phyloP scores from a whole-genome alignment of 1,139 yeast genomes.

The Zygoascus sp. region DNA sequence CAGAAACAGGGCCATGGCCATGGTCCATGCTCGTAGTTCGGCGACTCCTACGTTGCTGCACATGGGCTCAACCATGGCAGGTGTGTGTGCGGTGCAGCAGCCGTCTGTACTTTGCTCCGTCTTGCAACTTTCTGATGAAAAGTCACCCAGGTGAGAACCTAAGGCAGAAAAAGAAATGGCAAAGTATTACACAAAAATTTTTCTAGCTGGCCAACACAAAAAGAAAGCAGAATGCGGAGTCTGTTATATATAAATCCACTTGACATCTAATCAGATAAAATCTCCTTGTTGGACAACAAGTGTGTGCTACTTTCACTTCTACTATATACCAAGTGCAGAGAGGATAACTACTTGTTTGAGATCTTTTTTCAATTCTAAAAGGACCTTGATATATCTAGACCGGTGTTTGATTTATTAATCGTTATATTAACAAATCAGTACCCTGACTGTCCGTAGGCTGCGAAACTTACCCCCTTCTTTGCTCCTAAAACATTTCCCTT shows the following conservation, averaged over 20 bases:
- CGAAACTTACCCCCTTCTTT: no score
- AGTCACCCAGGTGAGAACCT: not conserved
- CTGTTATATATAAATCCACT: conserved; percentile 1
- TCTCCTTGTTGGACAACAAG: not conserved
- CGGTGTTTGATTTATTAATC: not conserved
- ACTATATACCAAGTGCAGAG: no score
- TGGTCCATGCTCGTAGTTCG: not conserved
- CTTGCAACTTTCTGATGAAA: not conserved
- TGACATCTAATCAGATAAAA: conserved; percentile 7
- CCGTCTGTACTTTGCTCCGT: not conserved
- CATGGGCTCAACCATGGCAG: not conserved
- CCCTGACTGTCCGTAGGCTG: no score
- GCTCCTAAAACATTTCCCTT: no score
- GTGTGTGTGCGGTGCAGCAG: not conserved
- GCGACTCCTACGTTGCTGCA: not conserved
- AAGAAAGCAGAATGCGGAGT: not conserved
- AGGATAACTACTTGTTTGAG: no score
- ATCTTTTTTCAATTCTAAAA: no score
- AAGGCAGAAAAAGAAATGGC: not conserved
- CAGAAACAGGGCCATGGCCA: no score
- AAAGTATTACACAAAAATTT: not conserved
- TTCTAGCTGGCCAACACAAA: not conserved
- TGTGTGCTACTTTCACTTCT: not conserved
- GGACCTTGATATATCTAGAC: no score
- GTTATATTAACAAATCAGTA: not conserved